phyloP scores from a whole-genome alignment of 768 basidiomycete species.

The Leccinum variicolor region DNA sequence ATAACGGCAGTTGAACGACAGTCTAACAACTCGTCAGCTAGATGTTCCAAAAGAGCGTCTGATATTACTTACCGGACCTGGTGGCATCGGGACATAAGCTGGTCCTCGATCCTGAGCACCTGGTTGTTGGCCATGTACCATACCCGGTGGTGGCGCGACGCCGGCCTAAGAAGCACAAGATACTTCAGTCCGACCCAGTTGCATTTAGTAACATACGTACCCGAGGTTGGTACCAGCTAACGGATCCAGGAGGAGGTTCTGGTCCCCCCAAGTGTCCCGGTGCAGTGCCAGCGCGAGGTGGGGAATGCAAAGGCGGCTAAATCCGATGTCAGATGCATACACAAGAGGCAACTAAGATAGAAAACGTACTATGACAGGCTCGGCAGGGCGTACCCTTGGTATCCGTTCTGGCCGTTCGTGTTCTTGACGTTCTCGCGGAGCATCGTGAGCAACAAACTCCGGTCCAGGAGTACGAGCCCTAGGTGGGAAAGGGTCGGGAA shows the following conservation, averaged over 20 bases:
- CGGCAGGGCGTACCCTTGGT: constrained; percentile 24
- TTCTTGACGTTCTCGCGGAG: constrained; percentile 13
- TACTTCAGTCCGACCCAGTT: neutral
- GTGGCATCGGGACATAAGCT: constrained; percentile 44
- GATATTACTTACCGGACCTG: constrained; percentile 47
- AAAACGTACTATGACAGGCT: constrained; percentile 18
- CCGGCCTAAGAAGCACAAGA: constrained; percentile 13
- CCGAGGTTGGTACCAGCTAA: constrained; percentile 24
- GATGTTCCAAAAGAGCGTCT: neutral
- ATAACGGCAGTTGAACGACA: constrained; percentile 60
- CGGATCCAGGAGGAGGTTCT: constrained; percentile 13
- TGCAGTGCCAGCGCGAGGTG: constrained; percentile 23
- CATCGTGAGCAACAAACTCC: neutral
- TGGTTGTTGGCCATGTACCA: constrained; percentile 20
- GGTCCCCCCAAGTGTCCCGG: constrained; percentile 18
- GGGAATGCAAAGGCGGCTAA: constrained; percentile 23
- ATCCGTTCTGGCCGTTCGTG: constrained; percentile 21
- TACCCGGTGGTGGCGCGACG: constrained; percentile 25
- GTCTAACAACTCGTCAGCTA: constrained; percentile 38
- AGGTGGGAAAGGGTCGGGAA: constrained; percentile 7
- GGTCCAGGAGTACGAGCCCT: constrained; percentile 8
- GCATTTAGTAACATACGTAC: constrained; percentile 11
- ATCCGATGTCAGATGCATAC: constrained; percentile 3
- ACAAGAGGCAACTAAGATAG: neutral
- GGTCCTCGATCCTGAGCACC: constrained; percentile 26